These are phyloP conservation scores for Hypoxylon subgilvum DNA, from an alignment of 495 filamentous ascomycete species.

Conservation along the genomic window DNA sequence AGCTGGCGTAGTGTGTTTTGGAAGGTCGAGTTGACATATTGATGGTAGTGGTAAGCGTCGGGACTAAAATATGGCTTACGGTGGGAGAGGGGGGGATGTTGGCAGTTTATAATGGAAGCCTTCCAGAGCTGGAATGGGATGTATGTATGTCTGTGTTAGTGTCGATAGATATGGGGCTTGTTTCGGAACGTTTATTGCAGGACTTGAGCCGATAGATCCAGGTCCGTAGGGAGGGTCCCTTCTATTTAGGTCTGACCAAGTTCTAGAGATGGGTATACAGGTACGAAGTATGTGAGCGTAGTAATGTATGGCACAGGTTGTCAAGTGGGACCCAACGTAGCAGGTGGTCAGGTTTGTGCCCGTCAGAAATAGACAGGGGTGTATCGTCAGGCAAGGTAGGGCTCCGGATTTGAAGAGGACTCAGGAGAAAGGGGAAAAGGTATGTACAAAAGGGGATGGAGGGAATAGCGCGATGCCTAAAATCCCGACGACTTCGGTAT, in stretches of 20 bases:
- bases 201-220: constrained; percentile 30
- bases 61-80: constrained; percentile 11
- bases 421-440: constrained; percentile 1
- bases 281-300: constrained; percentile 12
- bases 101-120: constrained; percentile 28
- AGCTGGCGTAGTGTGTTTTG: constrained; percentile 48
- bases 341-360: constrained; percentile 28
- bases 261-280: constrained; percentile 14
- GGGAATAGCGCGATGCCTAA: constrained; percentile 33
- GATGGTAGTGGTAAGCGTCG: constrained; percentile 10
- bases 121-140: constrained; percentile 27
- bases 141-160: too few species aligned
- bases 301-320: constrained; percentile 29
- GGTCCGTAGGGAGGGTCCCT: constrained; percentile 27
- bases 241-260: constrained; percentile 26
- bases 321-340: constrained; percentile 9
- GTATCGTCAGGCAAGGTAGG: constrained; percentile 32
- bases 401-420: too few species aligned
- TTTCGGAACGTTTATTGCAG: constrained; percentile 36
- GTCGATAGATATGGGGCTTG: constrained; percentile 26
- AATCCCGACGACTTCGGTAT: constrained; percentile 35
- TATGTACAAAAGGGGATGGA: constrained; percentile 9
- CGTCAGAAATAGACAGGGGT: constrained; percentile 37
- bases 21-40: constrained; percentile 48
- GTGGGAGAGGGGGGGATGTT: constrained; percentile 16